Evolutionary conservation across 345 rosid genomes (phyloP).

Genomic region (Pistacia vera): DNA sequence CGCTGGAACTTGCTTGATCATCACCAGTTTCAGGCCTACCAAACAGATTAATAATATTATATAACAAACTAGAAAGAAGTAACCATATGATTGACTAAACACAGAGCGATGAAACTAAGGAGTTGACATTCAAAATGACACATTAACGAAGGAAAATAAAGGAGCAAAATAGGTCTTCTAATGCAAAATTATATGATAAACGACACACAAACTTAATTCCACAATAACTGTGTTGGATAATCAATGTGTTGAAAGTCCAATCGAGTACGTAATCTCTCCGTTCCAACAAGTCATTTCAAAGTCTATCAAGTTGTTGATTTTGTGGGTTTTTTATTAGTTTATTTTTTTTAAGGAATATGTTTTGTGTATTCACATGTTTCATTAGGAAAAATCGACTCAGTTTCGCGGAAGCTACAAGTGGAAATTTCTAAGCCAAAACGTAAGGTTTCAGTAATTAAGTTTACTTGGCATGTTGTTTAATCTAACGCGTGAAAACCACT

Average conservation of each 20-base stretch:
- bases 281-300: neutral
- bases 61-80: neutral
- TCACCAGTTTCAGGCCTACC: constrained; percentile 2
- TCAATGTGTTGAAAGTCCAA: neutral
- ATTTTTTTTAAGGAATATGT: neutral
- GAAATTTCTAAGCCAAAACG: neutral
- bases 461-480: neutral
- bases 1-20: constrained; percentile 9
- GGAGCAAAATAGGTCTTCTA: neutral
- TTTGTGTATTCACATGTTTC: neutral
- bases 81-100: neutral
- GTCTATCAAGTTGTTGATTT: neutral
- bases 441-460: neutral
- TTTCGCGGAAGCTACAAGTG: neutral
- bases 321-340: neutral
- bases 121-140: neutral
- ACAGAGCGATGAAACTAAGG: neutral
- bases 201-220: neutral
- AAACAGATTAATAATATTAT: neutral
- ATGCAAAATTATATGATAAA: too few relatives aligned
- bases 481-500: neutral
- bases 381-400: neutral
- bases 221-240: neutral
- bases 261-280: too few relatives aligned
- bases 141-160: neutral